Base-by-base conservation (phyloP, 495 filamentous ascomycete species). In the Podospora didyma region DNA sequence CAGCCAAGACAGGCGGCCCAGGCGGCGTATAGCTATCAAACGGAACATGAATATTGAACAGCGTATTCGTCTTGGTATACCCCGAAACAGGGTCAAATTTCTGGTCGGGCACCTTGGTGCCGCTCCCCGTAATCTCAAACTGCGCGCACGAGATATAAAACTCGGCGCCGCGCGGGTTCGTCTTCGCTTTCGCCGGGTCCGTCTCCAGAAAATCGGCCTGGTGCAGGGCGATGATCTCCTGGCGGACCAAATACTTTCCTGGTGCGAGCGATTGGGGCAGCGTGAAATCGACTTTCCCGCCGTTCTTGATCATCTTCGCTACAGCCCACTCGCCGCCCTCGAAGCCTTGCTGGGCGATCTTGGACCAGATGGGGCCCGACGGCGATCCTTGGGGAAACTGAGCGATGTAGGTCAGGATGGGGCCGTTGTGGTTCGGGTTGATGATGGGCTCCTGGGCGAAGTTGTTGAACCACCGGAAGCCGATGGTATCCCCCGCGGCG, bases 391-490 rank as follows among this genome's bases (percentile, higher is more conserved):
- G 24, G 19, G 70, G 65, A 1, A 42, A 42, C 9, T 72, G 70
- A 0, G 77, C 74, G 53, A 81, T 79, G 59, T 75, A 81, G 31
- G 70, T 70, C 24, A 73, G 61, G 49, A 81, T 61, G 26, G 77
- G 72, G 7, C 78, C 78, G 42, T 75, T 70, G 62, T 81, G 77
- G 12, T 73, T 75, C 39, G 65, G 34, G 31, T 62, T 75, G 49
- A 80, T 72, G 56, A 76, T 74, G 41, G 79, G 75, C 56, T 80
- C 78, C 2, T 58, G 50, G 21, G 69, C 62, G 58, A 28, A 52
- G 58, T 75, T 62, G 62, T 78, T 75, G 60, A 71, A 72, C 77
- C 77, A 80, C 54, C 76, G 70, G 46, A 75, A 70, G 17, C 64
- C 64, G 16, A 79, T 50, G 41, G 53, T 62, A 37, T 74, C 70